Base-by-base conservation (phyloP, 2,329 filamentous ascomycete species). In the Paecilomyces fulvus region DNA sequence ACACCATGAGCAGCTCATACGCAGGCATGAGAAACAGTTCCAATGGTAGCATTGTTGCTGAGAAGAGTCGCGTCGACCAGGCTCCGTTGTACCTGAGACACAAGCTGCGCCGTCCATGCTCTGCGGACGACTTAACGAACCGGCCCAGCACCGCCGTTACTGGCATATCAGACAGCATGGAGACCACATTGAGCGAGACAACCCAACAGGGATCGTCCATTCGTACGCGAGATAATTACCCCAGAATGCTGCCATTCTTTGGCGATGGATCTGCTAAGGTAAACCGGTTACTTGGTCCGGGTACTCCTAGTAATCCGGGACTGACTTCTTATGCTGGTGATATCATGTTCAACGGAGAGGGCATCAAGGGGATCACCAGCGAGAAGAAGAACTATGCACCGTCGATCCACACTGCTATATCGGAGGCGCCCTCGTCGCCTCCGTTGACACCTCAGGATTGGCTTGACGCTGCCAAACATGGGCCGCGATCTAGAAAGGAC, bases 1-100 rank as follows among this genome's bases (percentile, higher is more conserved):
- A 75, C 54, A 75, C 73, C 1, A 75, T 75, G 73, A 74, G 70
- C 51, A 75, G 72, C 2, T 69, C 70, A 51, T 65, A 69, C 53
- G 66, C 65, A 21, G 62, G 62, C 7, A 63, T 62, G 1, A 64
- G 65, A 12, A 69, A 69, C 43, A 59, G 67, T 23, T 74, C 72
- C 0, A 70, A 72, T 49, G 64, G 67, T 20, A 75, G 71, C 52
- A 69, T 70, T 53, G 60, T 63, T 30, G 64, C 63, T 1, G 67
- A 65, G 28, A 70, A 65, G 52, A 64, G 65, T 43, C 60, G 60
- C 11, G 54, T 58, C 20, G 65, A 69, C 21, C 59, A 59, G 14
- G 55, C 50, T 33, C 48, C 58, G 23, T 59, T 65, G 30, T 63
- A 64, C 10, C 49, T 61, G n/a, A 63, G 61, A 5, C 61, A 58